These are phyloP conservation scores for Talaromyces sp. DNA, from an alignment of 2,329 filamentous ascomycete species.

Conservation along the genomic window DNA sequence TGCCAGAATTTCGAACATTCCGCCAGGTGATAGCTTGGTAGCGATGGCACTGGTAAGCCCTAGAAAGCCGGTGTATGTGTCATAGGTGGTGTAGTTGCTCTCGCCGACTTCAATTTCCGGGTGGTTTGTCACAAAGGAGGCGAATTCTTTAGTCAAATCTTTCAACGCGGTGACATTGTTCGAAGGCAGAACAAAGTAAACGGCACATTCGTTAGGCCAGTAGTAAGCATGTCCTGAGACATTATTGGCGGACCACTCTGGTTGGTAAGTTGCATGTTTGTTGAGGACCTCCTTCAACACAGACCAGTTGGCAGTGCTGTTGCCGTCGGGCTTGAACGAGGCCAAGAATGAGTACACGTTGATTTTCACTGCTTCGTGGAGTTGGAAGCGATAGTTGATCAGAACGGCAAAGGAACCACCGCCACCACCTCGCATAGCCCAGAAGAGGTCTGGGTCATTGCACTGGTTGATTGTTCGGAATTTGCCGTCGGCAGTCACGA, in stretches of 20 bases:
- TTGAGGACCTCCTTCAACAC: slow-evolving; percentile 7
- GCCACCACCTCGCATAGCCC: slow-evolving; percentile 49
- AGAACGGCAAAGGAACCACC: slow-evolving; percentile 45
- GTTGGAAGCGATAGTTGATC: slow-evolving; percentile 37
- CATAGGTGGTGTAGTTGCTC: slow-evolving; percentile 5
- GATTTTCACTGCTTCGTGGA: slow-evolving; percentile 25
- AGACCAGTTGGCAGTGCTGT: background rate
- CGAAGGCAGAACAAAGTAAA: slow-evolving; percentile 8
- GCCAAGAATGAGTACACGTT: slow-evolving; percentile 8
- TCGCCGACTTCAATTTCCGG: background rate
- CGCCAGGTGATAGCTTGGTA: slow-evolving; percentile 4
- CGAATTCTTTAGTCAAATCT: slow-evolving; percentile 1
- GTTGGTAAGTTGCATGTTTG: slow-evolving; percentile 3
- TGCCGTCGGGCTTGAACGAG: slow-evolving; percentile 1
- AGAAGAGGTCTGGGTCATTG: slow-evolving; percentile 39
- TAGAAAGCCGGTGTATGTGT: slow-evolving; percentile 5
- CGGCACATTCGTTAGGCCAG: slow-evolving; percentile 2
- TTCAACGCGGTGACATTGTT: slow-evolving; percentile 5
- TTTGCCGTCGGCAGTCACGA: slow-evolving; percentile 5
- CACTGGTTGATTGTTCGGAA: slow-evolving; percentile 4
- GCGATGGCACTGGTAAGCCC: slow-evolving; percentile 5
- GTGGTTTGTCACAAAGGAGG: background rate
- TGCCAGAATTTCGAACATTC: slow-evolving; percentile 8
- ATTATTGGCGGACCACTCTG: slow-evolving; percentile 6
- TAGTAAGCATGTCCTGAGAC: slow-evolving; percentile 9